A percentile compares a stretch with the other conserved stretches of the same genome.
Conservation (phyloP, 257 asterid genomes). For the Salvia rosmarinus region DNA sequence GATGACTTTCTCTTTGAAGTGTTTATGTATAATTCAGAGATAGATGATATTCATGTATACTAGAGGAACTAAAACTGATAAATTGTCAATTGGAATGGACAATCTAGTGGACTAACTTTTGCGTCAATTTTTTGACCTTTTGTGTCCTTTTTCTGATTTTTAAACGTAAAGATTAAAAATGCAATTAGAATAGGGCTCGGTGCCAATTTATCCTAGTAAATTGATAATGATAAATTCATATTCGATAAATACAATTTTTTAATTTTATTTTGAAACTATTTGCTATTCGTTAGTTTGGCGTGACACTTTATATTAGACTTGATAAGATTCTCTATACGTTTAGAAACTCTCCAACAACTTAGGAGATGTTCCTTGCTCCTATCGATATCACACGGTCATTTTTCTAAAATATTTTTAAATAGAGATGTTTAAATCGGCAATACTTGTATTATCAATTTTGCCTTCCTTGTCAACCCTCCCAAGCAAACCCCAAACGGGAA, state of each 20-base stretch:
- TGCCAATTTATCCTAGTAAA: no score
- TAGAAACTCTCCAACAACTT: no score
- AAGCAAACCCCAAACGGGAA: slow-evolving; percentile 85
- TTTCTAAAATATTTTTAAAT: slow-evolving; percentile 64
- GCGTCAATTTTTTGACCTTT: not conserved
- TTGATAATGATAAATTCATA: no score
- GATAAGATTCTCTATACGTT: no score
- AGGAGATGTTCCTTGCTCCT: no score
- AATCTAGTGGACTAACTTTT: not conserved
- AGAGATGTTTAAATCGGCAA: slow-evolving; percentile 63
- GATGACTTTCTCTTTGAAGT: not conserved
- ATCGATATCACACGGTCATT: slow-evolving; percentile 58
- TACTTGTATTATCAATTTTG: slow-evolving; percentile 62
- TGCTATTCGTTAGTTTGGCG: no score
- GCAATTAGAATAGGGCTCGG: no score
- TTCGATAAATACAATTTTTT: no score
- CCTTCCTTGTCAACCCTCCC: slow-evolving; percentile 75
- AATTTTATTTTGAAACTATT: no score
- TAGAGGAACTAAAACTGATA: not conserved
- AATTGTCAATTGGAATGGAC: not conserved
- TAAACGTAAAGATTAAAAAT: no score
- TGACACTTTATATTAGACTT: no score
- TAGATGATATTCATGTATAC: not conserved
- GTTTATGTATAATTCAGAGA: not conserved
- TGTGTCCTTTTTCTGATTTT: not conserved